A percentile compares a stretch with the other conserved stretches of the same genome.
phyloP scores from a whole-genome alignment of 768 basidiomycete genomes.

The Naganishia onofrii region DNA sequence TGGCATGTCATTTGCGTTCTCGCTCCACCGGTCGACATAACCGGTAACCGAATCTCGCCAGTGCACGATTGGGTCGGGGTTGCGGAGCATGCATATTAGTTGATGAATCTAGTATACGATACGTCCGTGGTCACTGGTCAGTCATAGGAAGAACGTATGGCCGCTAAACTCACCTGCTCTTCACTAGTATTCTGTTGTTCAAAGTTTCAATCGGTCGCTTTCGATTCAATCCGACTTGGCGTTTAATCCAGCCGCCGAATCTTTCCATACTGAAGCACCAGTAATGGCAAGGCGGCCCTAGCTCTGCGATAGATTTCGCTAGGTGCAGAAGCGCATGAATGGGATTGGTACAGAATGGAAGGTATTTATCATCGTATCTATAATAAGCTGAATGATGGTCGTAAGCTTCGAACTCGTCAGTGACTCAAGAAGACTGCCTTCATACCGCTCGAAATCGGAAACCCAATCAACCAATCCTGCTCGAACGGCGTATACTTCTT shows the following conservation, averaged over 20 bases:
- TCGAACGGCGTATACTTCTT: background rate
- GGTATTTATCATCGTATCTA: background rate
- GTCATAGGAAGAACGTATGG: background rate
- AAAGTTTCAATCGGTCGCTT: background rate
- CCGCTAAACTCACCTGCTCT: background rate
- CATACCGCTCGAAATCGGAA: background rate
- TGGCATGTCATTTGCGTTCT: too few relatives aligned
- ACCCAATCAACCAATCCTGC: background rate
- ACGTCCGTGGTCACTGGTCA: too few relatives aligned
- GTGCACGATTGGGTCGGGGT: too few relatives aligned
- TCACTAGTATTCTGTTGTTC: background rate
- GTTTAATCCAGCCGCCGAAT: conserved; percentile 4
- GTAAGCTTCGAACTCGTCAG: too few relatives aligned
- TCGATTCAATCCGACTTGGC: background rate
- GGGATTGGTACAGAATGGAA: background rate
- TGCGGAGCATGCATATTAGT: too few relatives aligned
- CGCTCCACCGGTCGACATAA: too few relatives aligned
- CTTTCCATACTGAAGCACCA: conserved; percentile 16
- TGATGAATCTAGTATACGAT: too few relatives aligned
- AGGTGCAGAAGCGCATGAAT: conserved; percentile 1
- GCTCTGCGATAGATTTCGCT: background rate
- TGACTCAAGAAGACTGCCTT: too few relatives aligned
- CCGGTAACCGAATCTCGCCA: too few relatives aligned
- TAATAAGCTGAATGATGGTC: background rate
- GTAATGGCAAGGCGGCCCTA: background rate